phyloP scores from a whole-genome alignment of 1,284 basidiomycete genomes.

The Ustilago curta region DNA sequence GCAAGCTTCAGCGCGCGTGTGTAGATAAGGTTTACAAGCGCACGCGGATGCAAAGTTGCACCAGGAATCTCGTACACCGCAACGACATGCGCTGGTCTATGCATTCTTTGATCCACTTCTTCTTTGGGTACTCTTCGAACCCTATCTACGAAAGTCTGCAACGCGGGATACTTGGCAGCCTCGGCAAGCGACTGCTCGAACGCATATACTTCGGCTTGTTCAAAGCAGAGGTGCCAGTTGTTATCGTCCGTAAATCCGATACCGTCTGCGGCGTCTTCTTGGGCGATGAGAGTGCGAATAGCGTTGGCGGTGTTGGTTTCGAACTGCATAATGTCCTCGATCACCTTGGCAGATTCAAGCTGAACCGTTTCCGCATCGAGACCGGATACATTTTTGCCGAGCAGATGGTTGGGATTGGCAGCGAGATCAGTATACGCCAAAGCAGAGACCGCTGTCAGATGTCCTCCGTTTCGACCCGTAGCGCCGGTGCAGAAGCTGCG shows the following conservation, averaged over 20 bases:
- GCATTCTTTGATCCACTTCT: constrained; percentile 39
- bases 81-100: constrained; percentile 16
- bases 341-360: constrained; percentile 4
- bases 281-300: constrained; percentile 29
- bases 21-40: constrained; percentile 40
- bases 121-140: constrained; percentile 34
- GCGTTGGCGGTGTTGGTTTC: constrained; percentile 29
- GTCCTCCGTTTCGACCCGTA: constrained; percentile 59
- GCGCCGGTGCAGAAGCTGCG: constrained; percentile 56
- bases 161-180: constrained; percentile 21
- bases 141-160: constrained; percentile 20
- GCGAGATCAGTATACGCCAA: constrained; percentile 48
- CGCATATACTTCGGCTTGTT: constrained; percentile 31
- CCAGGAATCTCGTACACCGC: constrained; percentile 56
- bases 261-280: constrained; percentile 2
- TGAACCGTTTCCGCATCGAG: not conserved
- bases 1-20: constrained; percentile 14
- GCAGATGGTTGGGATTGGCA: constrained; percentile 41
- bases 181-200: constrained; percentile 36
- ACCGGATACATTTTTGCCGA: not conserved
- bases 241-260: constrained; percentile 29
- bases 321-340: constrained; percentile 44
- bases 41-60: constrained; percentile 47
- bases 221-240: constrained; percentile 57
- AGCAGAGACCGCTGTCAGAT: constrained; percentile 55